Base-by-base conservation (phyloP, 805 yeast genomes). In the Yarrowia osloensis region DNA sequence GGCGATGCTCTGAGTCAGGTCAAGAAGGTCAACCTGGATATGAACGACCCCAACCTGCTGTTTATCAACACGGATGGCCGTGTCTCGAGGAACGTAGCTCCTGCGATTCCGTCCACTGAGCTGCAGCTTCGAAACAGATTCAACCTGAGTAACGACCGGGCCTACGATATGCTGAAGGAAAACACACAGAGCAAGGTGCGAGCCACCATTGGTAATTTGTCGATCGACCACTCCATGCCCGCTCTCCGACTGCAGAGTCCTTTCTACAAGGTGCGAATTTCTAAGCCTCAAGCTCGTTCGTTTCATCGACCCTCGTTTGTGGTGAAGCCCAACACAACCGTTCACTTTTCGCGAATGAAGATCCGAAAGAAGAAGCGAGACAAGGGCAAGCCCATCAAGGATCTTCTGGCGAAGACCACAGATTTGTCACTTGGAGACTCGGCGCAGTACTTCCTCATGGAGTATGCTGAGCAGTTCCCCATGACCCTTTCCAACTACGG, bases 101-200 rank as follows among this genome's bases (percentile, higher is more conserved):
- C 49, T 39, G 49, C 49, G 15, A 55, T 55, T 21, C 63, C 63
- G 0, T 22, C 59, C 9, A 49, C 61, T 21, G 90, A 87, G 55
- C 82, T 82, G 69, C 74, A 81, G 31, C 72, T 91, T 22, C 82
- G 83, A 40, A 75, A 81, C 68, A 88, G 89, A 70, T 91, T 89
- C 77, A 89, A 90, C 75, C 83, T 94, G 44, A 92, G 98, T 8
- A 95, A 95, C 77, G 99, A 95, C 77, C 83, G 85, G 50, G 89
- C 88, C 49, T 95, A 95, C 76, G 96, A 91, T 68, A 78, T 88
- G 65, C 80, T 95, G 71, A 89, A 89, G 73, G 89, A 87, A 67
- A 93, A 91, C 73, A 92, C 93, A 75, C 96, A 92, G 75, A 86
- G 96, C 44, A 94, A 91, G 80, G 90, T 94, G 40, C 87, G 99